Conservation (phyloP, 2,329 filamentous ascomycete species). For the Alternaria alternata region DNA sequence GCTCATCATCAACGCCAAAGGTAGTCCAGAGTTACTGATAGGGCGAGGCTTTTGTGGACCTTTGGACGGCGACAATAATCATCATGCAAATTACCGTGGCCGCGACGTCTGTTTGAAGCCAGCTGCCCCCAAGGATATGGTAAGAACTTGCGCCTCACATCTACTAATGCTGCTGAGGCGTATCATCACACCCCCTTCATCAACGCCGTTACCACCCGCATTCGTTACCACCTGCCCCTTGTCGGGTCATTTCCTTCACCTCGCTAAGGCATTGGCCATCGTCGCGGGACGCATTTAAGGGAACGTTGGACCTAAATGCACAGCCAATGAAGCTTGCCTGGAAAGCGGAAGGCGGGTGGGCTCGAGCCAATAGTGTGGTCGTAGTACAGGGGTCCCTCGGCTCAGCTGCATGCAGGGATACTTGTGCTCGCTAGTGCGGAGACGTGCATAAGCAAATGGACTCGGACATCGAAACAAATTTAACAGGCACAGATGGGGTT, state of each 20-base stretch:
- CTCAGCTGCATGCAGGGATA: constrained; percentile 38
- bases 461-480: constrained; percentile 42
- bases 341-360: constrained; percentile 15
- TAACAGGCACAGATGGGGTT: constrained; percentile 36
- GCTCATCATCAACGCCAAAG: constrained; percentile 21
- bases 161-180: constrained; percentile 22
- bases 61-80: not conserved
- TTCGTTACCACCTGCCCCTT: constrained; percentile 24
- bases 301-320: constrained; percentile 27
- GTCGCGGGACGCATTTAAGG: constrained; percentile 30
- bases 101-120: constrained; percentile 11
- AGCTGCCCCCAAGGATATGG: constrained; percentile 8
- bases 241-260: constrained; percentile 37
- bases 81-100: constrained; percentile 18
- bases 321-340: constrained; percentile 30
- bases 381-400: constrained; percentile 25
- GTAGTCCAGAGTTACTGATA: constrained; percentile 24
- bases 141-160: constrained; percentile 12
- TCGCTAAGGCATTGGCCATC: constrained; percentile 31
- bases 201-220: constrained; percentile 21
- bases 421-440: constrained; percentile 38
- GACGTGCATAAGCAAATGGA: constrained; percentile 43
- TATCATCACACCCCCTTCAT: constrained; percentile 27
- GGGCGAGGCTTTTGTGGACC: constrained; percentile 13
- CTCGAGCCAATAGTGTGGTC: constrained; percentile 22